Conservation (phyloP, 2,329 filamentous ascomycete species). For the Penicillium occitanis region DNA sequence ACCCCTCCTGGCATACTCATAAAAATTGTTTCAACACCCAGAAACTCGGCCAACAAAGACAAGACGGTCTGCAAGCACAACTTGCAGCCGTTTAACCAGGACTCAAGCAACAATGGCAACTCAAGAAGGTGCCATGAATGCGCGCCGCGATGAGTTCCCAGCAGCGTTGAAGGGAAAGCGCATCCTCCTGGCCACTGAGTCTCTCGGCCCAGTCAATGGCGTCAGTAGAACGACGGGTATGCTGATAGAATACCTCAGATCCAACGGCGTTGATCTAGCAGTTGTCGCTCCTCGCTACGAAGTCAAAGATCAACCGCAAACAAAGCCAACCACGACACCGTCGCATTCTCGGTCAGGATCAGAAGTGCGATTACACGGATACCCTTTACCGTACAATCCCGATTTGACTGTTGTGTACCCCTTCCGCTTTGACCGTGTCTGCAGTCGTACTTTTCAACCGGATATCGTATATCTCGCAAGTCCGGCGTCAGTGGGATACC, state of each 20-base stretch:
- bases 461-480: conserved; percentile 70
- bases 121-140: neutral
- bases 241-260: conserved; percentile 65
- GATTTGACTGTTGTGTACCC: conserved; percentile 70
- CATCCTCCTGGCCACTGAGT: conserved; percentile 68
- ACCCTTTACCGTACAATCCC: conserved; percentile 69
- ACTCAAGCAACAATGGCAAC: conserved; percentile 8
- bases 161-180: conserved; percentile 57
- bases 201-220: conserved; percentile 71
- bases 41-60: neutral
- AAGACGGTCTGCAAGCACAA: conserved; percentile 5
- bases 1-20: conserved; percentile 4
- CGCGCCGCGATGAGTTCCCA: conserved; percentile 38
- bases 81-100: neutral
- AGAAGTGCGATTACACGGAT: conserved; percentile 53
- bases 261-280: conserved; percentile 63
- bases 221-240: conserved; percentile 69
- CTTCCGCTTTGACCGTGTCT: conserved; percentile 63
- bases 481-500: conserved; percentile 68
- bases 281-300: conserved; percentile 63
- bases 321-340: conserved; percentile 49
- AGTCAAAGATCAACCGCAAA: conserved; percentile 42
- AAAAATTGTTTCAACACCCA: neutral
- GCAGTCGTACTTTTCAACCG: conserved; percentile 61
- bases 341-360: conserved; percentile 45